These are phyloP conservation scores for Aspergillus costaricaensis DNA, from an alignment of 2,329 filamentous ascomycete species.

Conservation along the genomic window DNA sequence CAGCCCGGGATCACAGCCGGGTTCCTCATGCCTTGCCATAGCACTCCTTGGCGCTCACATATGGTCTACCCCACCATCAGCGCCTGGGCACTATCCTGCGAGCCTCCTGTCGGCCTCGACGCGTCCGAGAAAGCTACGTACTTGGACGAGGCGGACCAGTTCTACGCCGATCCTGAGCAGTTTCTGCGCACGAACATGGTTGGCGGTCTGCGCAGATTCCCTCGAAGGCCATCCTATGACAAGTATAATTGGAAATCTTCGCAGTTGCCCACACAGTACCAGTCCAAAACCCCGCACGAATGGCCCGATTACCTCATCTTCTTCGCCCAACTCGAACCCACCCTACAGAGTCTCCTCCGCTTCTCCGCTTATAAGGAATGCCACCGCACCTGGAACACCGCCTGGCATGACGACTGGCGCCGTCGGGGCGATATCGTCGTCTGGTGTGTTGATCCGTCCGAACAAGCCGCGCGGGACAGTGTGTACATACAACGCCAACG, in stretches of 20 bases:
- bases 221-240: conserved; percentile 36
- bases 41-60: conserved; percentile 90
- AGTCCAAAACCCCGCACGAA: conserved; percentile 29
- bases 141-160: conserved; percentile 85
- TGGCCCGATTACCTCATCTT: conserved; percentile 55
- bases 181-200: conserved; percentile 62
- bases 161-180: conserved; percentile 67
- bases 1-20: conserved; percentile 56
- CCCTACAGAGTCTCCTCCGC: conserved; percentile 47
- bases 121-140: conserved; percentile 65
- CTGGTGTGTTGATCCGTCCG: conserved; percentile 52
- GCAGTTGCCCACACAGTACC: neutral
- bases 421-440: conserved; percentile 64
- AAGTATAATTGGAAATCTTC: conserved; percentile 3
- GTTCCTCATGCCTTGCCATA: conserved; percentile 95
- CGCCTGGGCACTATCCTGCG: conserved; percentile 85
- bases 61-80: conserved; percentile 72
- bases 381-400: conserved; percentile 62
- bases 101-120: conserved; percentile 75
- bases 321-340: conserved; percentile 60
- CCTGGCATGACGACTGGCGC: conserved; percentile 64
- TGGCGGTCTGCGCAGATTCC: conserved; percentile 38
- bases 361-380: conserved; percentile 58
- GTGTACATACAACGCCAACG: conserved; percentile 1
- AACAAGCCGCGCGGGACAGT: conserved; percentile 40